Percentiles rank a stretch among this genome's conserved stretches.
phyloP scores from a whole-genome alignment of 306 rosid species.

The Cicer cuneatum region DNA sequence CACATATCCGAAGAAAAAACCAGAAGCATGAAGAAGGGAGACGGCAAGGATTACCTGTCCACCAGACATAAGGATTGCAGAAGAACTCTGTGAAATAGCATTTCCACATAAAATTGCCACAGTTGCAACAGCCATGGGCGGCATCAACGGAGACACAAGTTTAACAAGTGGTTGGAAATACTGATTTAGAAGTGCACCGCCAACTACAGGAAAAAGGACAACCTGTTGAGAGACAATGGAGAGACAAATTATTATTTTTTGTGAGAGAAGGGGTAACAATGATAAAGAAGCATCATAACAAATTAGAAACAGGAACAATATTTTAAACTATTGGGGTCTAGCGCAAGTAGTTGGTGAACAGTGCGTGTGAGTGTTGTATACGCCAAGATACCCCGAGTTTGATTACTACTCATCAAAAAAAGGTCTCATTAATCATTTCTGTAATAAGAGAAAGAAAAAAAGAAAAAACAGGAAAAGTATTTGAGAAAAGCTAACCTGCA shows the following conservation, averaged over 20 bases:
- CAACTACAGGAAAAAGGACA: constrained; percentile 84
- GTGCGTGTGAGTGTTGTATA: no score
- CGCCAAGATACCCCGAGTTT: no score
- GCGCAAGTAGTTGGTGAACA: no score
- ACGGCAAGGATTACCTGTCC: constrained; percentile 66
- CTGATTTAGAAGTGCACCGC: constrained; percentile 84
- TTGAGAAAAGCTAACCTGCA: constrained; percentile 56
- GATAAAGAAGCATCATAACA: neutral
- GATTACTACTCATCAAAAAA: no score
- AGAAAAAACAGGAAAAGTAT: no score
- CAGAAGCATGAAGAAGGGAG: constrained; percentile 72
- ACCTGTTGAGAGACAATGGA: constrained; percentile 56
- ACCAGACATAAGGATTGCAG: constrained; percentile 76
- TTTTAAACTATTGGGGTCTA: no score
- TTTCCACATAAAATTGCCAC: constrained; percentile 81
- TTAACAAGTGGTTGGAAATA: constrained; percentile 74
- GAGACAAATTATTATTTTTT: neutral
- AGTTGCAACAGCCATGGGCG: constrained; percentile 80
- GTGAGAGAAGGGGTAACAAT: constrained; percentile 11
- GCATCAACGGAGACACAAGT: constrained; percentile 76
- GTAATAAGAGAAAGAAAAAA: no score
- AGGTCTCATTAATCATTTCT: no score
- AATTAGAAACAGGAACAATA: constrained; percentile 2
- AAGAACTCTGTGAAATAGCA: constrained; percentile 77
- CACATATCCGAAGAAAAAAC: constrained; percentile 77